Evolutionary conservation across 306 rosid species (phyloP), one percentile per base, ranked within the genome.

Genomic region (Rosa multiflora): DNA sequence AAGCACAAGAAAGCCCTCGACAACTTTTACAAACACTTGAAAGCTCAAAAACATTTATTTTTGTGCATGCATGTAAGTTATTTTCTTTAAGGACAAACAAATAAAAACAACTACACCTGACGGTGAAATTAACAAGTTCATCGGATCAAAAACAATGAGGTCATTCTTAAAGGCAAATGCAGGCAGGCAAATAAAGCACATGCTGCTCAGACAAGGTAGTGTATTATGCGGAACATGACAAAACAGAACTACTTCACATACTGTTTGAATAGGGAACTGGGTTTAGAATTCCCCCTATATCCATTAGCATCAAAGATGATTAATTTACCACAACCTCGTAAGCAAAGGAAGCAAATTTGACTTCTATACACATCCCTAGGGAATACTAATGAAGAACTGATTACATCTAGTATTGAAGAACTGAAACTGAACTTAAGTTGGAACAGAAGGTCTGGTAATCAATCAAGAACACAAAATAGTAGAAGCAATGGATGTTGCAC

Each of bases 51-150:
- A 29, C 29, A 29, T 29, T 29, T 29, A 29, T 29, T 29, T 29
- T 29, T 29, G 29, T 1, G 29, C 29, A 29, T 29, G 29, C 29
- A 29, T 29, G 29, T 29, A 29, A 29, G 29, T 29, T 0, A 29
- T 29, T 29, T 29, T 29, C 29, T 29, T 29, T 29, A 29, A 29
- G 29, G 29, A 29, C 29, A 29, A 29, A 29, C 29, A 29, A 29
- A 29, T 29, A 29, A 29, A 29, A 29, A 29, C 1, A 29, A 1
- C 29, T 29, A 1, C 29, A 29, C 29, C 29, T 29, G 1, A 29
- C 29, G 26, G 71, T 74, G 79, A 82, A 49, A 72, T 49, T 76
- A 67, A n/a, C 10, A 70, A 32, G 73, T 56, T 67, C 79, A 47
- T 39, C 74, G 59, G 72, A 76, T 76, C 8, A 80, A 75, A 72